Base-by-base conservation (phyloP, 441 rosid genomes). In the Pelargonium myrrhifolium region DNA sequence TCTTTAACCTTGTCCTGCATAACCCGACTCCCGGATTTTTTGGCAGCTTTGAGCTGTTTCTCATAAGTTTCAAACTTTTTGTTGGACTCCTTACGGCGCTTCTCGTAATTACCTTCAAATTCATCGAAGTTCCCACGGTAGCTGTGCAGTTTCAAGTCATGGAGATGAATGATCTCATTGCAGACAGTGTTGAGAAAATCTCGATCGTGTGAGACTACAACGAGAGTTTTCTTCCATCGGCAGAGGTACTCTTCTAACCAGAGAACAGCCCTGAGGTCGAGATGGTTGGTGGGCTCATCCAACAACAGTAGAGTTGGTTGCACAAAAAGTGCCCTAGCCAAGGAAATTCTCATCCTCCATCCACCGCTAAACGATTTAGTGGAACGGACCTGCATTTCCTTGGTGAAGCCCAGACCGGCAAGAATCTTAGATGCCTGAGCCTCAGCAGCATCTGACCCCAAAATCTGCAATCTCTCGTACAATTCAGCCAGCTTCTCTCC, bases 311-410 rank as follows among this genome's bases (percentile, higher is more conserved):
- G 88, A 45, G 93, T 93, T 75, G 91, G 96, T 18, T 85, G 94
- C 65, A 93, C 85, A 75, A 93, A 90, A 62, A 93, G 91, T 56
- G 98, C 98, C 79, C 98, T 82, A 20, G 97, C 97, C 71, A 93
- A 73, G 6, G 98, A 90, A 72, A 93, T 93, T 71, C 97, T 80
- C 97, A 93, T 93, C 82, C 98, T 90, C 97, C 97, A 93, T 4
- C 98, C 97, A 79, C 91, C 94, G 69, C 93, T 88, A 69, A 88
- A 88, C 2, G 92, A 89, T 70, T 63, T 58, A 42, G 94, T 88
- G 8, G 89, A 77, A 62, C 92, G 87, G 53, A 65, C 85, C 70
- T 88, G 96, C 97, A 93, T 93, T 6, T 85, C 90, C 78, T 86
- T 90, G 62, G 92, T 85, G 75, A 90, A 89, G 76, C 98, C 97